phyloP scores from a whole-genome alignment of 306 rosid genomes.

The Herpetospermum pedunculosum region DNA sequence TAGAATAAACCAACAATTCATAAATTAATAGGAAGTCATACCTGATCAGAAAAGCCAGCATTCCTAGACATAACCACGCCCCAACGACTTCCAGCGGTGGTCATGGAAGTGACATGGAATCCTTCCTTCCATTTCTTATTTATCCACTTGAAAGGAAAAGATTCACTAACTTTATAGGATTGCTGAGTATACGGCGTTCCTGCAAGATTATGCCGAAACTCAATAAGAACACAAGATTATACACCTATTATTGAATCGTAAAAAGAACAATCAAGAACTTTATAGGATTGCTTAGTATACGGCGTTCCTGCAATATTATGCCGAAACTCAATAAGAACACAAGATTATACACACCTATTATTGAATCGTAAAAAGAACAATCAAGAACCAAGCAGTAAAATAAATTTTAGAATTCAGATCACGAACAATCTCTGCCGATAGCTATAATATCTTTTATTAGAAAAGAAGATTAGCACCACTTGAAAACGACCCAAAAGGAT shows the following conservation, averaged over 20 bases:
- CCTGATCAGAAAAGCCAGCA: constrained; percentile 94
- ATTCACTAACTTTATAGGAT: constrained; percentile 85
- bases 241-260: not conserved
- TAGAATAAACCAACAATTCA: not conserved
- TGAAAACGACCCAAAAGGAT: not conserved
- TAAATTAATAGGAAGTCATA: constrained; percentile 8
- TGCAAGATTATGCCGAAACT: constrained; percentile 15
- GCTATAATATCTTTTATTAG: not conserved
- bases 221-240: not conserved
- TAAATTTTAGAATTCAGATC: not conserved
- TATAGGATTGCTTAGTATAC: constrained; percentile 83
- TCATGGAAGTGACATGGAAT: constrained; percentile 90
- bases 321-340: not conserved
- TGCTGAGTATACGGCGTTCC: constrained; percentile 89
- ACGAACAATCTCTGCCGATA: not conserved
- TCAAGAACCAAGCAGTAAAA: not conserved
- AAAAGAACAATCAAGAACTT: constrained; percentile 2
- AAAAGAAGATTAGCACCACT: not conserved
- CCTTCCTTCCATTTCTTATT: constrained; percentile 98
- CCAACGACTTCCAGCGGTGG: constrained; percentile 94
- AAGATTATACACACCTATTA: not conserved
- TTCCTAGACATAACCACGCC: constrained; percentile 94
- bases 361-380: not conserved
- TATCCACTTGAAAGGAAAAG: constrained; percentile 90
- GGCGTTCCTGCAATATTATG: constrained; percentile 50